Percentiles rank a stretch among this genome's conserved stretches.
These are phyloP conservation scores for Beauveria brongniartii DNA, from an alignment of 2,329 filamentous ascomycete species.

Conservation along the genomic window DNA sequence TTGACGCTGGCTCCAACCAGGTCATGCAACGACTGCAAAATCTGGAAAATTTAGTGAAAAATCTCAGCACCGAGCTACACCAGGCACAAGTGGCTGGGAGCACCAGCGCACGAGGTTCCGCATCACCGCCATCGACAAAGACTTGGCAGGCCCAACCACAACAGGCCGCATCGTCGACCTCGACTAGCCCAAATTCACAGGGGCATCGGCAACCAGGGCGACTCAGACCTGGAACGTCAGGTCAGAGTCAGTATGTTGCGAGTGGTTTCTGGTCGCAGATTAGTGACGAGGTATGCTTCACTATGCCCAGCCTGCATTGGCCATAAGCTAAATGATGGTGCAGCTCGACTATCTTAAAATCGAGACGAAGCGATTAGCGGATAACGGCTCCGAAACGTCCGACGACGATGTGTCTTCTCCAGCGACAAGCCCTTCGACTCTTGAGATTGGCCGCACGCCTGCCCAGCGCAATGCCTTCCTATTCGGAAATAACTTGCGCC, in stretches of 20 bases:
- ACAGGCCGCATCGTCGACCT: constrained; percentile 15
- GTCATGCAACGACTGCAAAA: constrained; percentile 41
- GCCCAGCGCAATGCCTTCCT: constrained; percentile 42
- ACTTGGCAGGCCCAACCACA: constrained; percentile 21
- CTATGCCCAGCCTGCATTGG: neutral
- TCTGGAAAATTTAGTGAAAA: constrained; percentile 43
- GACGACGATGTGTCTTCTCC: constrained; percentile 27
- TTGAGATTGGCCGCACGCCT: constrained; percentile 33
- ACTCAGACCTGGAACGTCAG: constrained; percentile 13
- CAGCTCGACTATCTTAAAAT: constrained; percentile 38
- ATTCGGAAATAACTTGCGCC: constrained; percentile 36
- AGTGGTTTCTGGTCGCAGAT: constrained; percentile 48
- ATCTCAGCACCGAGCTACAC: constrained; percentile 37
- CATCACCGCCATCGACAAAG: constrained; percentile 20
- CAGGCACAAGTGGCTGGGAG: constrained; percentile 28
- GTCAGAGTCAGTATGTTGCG: constrained; percentile 38
- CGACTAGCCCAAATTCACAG: constrained; percentile 11
- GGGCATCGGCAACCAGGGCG: constrained; percentile 14
- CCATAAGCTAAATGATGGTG: neutral
- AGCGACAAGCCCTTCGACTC: constrained; percentile 23
- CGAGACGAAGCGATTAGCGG: constrained; percentile 26
- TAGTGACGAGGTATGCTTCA: constrained; percentile 41
- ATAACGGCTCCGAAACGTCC: constrained; percentile 28
- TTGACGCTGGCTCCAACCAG: constrained; percentile 23
- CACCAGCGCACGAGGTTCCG: constrained; percentile 11